A percentile compares a stretch with the other conserved stretches of the same genome.
phyloP scores from a whole-genome alignment of 2,329 filamentous ascomycete species.

The Rutstroemia sp. region DNA sequence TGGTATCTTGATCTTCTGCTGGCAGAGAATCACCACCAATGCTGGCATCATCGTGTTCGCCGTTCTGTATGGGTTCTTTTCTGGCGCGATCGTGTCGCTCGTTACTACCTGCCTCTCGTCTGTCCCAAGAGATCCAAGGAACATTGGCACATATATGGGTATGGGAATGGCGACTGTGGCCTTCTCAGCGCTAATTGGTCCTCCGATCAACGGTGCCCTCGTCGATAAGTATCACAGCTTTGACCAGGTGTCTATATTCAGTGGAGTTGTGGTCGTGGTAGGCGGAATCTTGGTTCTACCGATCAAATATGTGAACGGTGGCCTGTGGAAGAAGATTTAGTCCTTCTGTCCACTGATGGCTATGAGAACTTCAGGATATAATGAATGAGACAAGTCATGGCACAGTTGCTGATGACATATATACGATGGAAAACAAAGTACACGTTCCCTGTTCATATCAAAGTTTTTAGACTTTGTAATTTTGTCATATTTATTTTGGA shows the following conservation, averaged over 20 bases:
- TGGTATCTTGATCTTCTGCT: conserved; percentile 8
- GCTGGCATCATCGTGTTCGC: conserved; percentile 7
- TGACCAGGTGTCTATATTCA: conserved; percentile 19
- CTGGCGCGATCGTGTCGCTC: conserved; percentile 29
- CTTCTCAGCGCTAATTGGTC: conserved; percentile 57
- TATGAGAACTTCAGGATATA: too few species aligned
- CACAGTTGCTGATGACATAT: not conserved
- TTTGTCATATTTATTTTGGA: too few species aligned
- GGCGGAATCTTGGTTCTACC: conserved; percentile 12
- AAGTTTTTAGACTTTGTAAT: too few species aligned
- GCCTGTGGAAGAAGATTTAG: not conserved
- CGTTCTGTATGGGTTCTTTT: conserved; percentile 11
- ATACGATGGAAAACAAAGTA: not conserved
- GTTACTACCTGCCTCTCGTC: conserved; percentile 15
- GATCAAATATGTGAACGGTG: conserved; percentile 8
- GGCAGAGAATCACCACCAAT: conserved; percentile 6
- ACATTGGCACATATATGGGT: conserved; percentile 65
- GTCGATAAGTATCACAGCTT: conserved; percentile 43
- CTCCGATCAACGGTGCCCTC: conserved; percentile 59
- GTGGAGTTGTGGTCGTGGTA: conserved; percentile 19
- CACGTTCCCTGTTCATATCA: too few species aligned
- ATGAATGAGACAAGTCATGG: not conserved
- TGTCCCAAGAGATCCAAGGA: conserved; percentile 51
- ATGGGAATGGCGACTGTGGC: conserved; percentile 54
- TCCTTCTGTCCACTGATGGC: too few species aligned